Evolutionary conservation across 139 green algal genomes (phyloP), one percentile per base, ranked within the genome.

Genomic region (Desmodesmus armatus): DNA sequence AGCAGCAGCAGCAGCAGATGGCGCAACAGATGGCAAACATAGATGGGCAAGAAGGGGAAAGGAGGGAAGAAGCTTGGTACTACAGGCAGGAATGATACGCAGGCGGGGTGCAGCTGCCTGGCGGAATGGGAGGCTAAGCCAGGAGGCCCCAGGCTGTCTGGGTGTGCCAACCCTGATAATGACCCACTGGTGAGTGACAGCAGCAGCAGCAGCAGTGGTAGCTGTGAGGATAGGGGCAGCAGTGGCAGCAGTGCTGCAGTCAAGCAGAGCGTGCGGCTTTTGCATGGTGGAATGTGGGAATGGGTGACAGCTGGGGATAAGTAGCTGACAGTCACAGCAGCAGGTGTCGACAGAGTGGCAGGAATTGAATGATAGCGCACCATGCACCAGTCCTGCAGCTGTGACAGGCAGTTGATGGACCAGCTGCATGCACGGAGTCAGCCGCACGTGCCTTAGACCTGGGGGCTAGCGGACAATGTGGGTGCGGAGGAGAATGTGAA

Each of bases 81-180:
- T 55, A 21, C 47, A 55, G 9, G 47, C 47, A 55, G 47, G 13
- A 51, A 40, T 29, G 51, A 15, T 4, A 70, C 77, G 39, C 77
- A 83, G 55, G 77, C 77, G 4, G 55, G 77, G 35, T 83, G 77
- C 25, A 25, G 19, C 11, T 83, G 77, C 39, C 23, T 83, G 2
- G 5, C 77, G 7, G 51, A 23, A 0, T 83, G 77, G 77, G 33
- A 55, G 23, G 55, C 60, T n/a, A 58, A n/a, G 3, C n/a, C n/a
- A n/a, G 37, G 39, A 33, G 77, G 55, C 37, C 41, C 27, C 4
- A 25, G 15, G 17, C 51, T 47, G 35, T 21, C 33, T 31, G 58
- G 58, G 25, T 83, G 77, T 58, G 77, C 77, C 39, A 83, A 83
- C 55, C 77, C 77, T 23, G 41, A 83, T 43, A 39, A 41, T 25